Evolutionary conservation across 768 basidiomycete species (phyloP).

Genomic region (Mycena crocata): DNA sequence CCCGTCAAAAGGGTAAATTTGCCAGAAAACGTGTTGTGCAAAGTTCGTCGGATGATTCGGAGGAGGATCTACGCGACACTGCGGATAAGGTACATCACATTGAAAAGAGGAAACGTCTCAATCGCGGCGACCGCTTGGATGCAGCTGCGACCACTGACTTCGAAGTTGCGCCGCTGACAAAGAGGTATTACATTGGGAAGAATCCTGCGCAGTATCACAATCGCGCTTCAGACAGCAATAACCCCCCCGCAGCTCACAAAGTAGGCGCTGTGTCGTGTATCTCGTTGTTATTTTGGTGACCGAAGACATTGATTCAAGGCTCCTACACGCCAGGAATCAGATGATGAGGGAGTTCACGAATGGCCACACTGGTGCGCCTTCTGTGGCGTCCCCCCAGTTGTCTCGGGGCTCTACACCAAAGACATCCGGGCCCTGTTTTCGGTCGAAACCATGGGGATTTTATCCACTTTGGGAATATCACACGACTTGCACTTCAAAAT

Average conservation of each 20-base stretch:
- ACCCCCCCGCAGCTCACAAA: background rate
- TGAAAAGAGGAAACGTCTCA: background rate
- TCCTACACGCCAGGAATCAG: too few species aligned
- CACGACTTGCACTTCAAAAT: slow-evolving; percentile 22
- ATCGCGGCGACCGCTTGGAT: too few species aligned
- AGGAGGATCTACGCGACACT: background rate
- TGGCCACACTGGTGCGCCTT: slow-evolving; percentile 18
- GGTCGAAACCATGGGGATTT: background rate
- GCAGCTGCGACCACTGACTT: background rate
- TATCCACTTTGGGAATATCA: slow-evolving; percentile 9
- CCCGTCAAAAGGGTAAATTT: background rate
- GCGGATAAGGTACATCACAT: background rate
- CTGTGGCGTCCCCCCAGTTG: background rate
- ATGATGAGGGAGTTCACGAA: background rate
- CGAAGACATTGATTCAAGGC: too few species aligned
- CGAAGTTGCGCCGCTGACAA: background rate
- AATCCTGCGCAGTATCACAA: background rate
- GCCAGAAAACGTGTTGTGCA: background rate
- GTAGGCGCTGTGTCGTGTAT: background rate
- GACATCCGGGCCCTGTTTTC: slow-evolving; percentile 14
- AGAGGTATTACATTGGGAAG: slow-evolving; percentile 1
- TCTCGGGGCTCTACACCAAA: background rate
- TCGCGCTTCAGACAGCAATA: background rate
- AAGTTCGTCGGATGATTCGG: background rate
- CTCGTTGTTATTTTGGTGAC: background rate